Evolutionary conservation across 2,329 filamentous ascomycete species (phyloP).

Genomic region (Dactylellina cionopaga): DNA sequence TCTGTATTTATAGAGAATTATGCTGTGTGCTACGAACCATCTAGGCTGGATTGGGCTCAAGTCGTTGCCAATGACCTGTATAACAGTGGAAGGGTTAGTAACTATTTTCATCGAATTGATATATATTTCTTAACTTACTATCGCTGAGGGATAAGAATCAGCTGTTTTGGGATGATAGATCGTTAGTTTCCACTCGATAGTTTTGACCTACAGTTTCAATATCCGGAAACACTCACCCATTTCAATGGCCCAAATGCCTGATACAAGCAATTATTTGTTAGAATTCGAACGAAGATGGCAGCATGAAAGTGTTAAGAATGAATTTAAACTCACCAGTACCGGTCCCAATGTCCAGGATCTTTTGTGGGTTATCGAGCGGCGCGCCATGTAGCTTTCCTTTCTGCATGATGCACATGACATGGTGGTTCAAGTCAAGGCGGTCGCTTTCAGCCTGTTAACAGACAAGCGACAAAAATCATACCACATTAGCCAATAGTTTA

Average conservation of each 20-base stretch:
- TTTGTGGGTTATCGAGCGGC: constrained; percentile 64
- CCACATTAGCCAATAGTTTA: too few relatives aligned
- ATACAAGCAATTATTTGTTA: too few relatives aligned
- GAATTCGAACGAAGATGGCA: not conserved
- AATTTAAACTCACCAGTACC: too few relatives aligned
- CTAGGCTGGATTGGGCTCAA: constrained; percentile 57
- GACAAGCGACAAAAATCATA: too few relatives aligned
- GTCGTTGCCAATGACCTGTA: constrained; percentile 58
- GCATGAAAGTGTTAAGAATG: too few relatives aligned
- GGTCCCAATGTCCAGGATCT: constrained; percentile 66
- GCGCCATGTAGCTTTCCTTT: constrained; percentile 62
- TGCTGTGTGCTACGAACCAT: constrained; percentile 17
- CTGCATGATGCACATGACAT: constrained; percentile 62
- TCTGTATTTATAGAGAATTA: not conserved
- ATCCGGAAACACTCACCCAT: constrained; percentile 51
- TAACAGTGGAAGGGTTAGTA: not conserved
- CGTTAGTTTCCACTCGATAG: not conserved
- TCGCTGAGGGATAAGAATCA: constrained; percentile 56
- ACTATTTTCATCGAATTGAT: not conserved
- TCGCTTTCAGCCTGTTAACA: constrained; percentile 41
- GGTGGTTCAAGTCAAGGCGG: constrained; percentile 55
- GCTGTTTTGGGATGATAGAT: constrained; percentile 49
- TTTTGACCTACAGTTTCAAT: not conserved
- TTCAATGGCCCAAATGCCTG: constrained; percentile 58
- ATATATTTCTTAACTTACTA: constrained; percentile 39